phyloP scores from a whole-genome alignment of 805 yeast genomes.

The Candida ficus region DNA sequence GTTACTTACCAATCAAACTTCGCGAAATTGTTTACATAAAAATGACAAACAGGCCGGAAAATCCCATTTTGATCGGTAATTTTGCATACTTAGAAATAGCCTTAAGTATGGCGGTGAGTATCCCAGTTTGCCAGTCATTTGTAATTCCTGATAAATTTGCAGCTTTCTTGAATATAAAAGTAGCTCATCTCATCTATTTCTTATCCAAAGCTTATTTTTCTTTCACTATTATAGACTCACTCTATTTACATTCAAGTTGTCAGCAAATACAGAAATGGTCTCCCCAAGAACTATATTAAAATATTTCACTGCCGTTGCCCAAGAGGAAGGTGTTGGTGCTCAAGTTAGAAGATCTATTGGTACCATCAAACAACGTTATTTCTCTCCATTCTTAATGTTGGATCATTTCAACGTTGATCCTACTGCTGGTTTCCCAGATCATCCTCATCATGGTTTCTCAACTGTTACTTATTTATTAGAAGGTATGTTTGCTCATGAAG shows the following conservation, averaged over 20 bases:
- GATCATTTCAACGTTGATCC: constrained; percentile 69
- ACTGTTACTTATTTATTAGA: constrained; percentile 65
- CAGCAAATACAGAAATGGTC: constrained; percentile 12
- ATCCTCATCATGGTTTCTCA: constrained; percentile 80
- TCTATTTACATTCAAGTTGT: not conserved
- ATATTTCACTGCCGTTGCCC: constrained; percentile 56
- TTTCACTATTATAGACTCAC: not conserved
- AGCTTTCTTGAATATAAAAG: constrained; percentile 5
- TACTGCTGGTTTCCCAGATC: constrained; percentile 76
- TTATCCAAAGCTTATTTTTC: not conserved
- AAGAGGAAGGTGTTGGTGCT: constrained; percentile 87
- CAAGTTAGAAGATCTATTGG: constrained; percentile 79
- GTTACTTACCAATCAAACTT: too few relatives aligned
- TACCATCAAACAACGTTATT: constrained; percentile 57
- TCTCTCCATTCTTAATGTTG: constrained; percentile 75
- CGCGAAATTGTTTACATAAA: too few relatives aligned
- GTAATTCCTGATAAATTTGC: too few relatives aligned
- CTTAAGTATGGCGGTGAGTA: too few relatives aligned
- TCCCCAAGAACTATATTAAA: constrained; percentile 43
- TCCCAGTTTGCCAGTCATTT: too few relatives aligned
- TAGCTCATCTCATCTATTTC: not conserved
- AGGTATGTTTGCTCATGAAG: constrained; percentile 76
- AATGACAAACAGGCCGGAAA: too few relatives aligned
- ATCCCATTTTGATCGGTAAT: too few relatives aligned
- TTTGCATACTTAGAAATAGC: too few relatives aligned